Conservation (phyloP, 2,329 filamentous ascomycete species). For the Phaeoacremonium minimum region DNA sequence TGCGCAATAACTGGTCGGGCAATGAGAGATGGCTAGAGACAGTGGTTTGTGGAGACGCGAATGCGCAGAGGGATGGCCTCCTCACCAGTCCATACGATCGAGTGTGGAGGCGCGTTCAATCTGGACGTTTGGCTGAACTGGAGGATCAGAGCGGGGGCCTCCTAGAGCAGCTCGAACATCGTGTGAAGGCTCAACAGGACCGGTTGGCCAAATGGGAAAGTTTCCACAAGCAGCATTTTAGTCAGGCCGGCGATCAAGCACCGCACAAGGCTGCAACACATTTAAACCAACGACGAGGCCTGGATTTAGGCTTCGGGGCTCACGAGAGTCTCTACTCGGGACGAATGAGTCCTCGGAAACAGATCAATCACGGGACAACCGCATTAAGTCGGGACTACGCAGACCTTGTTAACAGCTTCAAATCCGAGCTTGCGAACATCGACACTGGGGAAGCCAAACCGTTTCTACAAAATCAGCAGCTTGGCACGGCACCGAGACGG, state of each 20-base stretch:
- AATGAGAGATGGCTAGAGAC: constrained; percentile 69
- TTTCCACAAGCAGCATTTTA: constrained; percentile 52
- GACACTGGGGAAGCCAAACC: constrained; percentile 8
- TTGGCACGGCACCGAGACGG: too few species aligned
- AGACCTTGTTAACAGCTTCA: constrained; percentile 34
- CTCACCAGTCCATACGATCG: constrained; percentile 63
- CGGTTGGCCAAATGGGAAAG: constrained; percentile 70
- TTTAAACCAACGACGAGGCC: constrained; percentile 28
- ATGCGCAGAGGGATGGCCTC: constrained; percentile 54
- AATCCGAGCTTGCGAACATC: constrained; percentile 30
- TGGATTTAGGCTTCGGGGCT: constrained; percentile 49
- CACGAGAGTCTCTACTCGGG: constrained; percentile 45
- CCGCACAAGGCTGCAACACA: constrained; percentile 14
- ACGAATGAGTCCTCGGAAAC: constrained; percentile 22
- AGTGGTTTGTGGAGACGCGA: constrained; percentile 63
- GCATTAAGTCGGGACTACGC: constrained; percentile 36
- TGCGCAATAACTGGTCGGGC: constrained; percentile 75
- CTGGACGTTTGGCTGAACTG: constrained; percentile 52
- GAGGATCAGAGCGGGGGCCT: constrained; percentile 48
- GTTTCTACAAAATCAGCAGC: too few species aligned
- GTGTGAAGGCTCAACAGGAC: constrained; percentile 62
- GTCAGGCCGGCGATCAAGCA: constrained; percentile 20
- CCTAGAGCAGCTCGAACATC: constrained; percentile 65
- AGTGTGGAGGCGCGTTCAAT: constrained; percentile 65
- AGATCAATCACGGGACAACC: constrained; percentile 10